These are phyloP conservation scores for Fusarium nurragi DNA, from an alignment of 2,329 filamentous ascomycete species.

Conservation along the genomic window DNA sequence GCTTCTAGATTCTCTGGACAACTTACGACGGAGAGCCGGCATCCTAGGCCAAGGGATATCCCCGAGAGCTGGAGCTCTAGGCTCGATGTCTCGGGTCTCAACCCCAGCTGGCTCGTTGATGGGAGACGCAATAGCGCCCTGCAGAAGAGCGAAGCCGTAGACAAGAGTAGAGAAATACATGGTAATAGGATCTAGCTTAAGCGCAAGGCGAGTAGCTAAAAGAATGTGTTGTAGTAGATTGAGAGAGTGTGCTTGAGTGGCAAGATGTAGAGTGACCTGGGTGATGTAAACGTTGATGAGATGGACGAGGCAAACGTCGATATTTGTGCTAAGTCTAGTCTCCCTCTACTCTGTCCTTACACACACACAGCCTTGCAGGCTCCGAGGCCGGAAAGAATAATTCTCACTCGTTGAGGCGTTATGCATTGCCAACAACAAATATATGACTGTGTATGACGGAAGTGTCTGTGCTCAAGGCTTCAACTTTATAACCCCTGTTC, in stretches of 20 bases:
- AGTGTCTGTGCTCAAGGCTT: neutral
- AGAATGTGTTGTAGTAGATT: neutral
- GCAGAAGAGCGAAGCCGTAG: conserved; percentile 9
- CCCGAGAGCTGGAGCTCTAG: neutral
- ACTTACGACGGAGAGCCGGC: neutral
- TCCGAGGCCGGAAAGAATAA: neutral
- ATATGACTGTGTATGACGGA: neutral
- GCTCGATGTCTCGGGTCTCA: conserved; percentile 18
- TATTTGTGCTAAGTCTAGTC: neutral
- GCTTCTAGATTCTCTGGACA: too few species aligned
- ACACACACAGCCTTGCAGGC: neutral
- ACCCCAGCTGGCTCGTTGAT: neutral
- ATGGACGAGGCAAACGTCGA: neutral
- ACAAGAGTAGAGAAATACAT: conserved; percentile 27
- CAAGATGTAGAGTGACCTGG: neutral
- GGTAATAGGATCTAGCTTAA: conserved; percentile 1
- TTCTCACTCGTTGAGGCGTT: neutral
- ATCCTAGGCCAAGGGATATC: conserved; percentile 27
- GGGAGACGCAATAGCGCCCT: conserved; percentile 20
- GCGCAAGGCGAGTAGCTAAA: neutral
- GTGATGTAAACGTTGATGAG: neutral
- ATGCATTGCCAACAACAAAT: neutral
- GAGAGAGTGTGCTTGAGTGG: conserved; percentile 2
- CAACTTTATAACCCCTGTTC: neutral
- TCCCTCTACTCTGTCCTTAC: neutral